phyloP scores from a whole-genome alignment of 805 yeast species.

The Kodamaea neixiangensis region DNA sequence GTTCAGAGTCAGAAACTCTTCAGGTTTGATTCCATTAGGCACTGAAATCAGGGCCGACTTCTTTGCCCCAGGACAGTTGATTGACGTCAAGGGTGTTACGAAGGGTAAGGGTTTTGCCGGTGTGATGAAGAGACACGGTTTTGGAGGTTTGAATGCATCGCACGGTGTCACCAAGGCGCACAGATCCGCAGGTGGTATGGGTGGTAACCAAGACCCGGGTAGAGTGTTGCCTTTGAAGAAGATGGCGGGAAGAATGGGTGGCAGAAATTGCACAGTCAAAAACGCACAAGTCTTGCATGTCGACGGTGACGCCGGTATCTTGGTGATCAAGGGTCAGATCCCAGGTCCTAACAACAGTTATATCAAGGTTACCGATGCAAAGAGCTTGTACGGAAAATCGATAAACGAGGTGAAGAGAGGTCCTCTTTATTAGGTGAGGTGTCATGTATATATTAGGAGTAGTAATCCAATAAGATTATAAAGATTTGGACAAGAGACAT shows the following conservation, averaged over 20 bases:
- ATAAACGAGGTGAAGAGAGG: conserved; percentile 18
- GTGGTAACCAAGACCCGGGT: conserved; percentile 94
- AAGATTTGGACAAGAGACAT: too few species aligned
- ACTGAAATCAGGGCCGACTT: conserved; percentile 79
- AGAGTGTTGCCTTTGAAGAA: conserved; percentile 95
- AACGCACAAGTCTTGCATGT: conserved; percentile 77
- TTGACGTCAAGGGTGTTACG: conserved; percentile 75
- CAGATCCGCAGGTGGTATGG: conserved; percentile 96
- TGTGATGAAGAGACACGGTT: conserved; percentile 95
- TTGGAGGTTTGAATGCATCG: conserved; percentile 84
- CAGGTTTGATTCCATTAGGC: conserved; percentile 74
- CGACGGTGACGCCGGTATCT: conserved; percentile 77
- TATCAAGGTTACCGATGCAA: conserved; percentile 79
- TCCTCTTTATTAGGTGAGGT: conserved; percentile 7
- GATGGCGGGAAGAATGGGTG: conserved; percentile 98
- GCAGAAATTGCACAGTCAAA: conserved; percentile 66
- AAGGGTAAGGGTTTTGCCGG: conserved; percentile 98
- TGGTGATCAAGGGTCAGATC: conserved; percentile 84
- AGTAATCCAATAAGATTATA: not conserved
- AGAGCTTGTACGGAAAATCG: conserved; percentile 50
- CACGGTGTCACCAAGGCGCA: conserved; percentile 95
- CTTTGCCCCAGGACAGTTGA: conserved; percentile 78
- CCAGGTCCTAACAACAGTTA: conserved; percentile 83
- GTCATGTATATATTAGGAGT: conserved; percentile 13
- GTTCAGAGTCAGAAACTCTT: conserved; percentile 70